Evolutionary conservation across 164 flowering plant genomes (phyloP), one percentile per base, ranked within the genome.

Genomic region (Annona cherimola): DNA sequence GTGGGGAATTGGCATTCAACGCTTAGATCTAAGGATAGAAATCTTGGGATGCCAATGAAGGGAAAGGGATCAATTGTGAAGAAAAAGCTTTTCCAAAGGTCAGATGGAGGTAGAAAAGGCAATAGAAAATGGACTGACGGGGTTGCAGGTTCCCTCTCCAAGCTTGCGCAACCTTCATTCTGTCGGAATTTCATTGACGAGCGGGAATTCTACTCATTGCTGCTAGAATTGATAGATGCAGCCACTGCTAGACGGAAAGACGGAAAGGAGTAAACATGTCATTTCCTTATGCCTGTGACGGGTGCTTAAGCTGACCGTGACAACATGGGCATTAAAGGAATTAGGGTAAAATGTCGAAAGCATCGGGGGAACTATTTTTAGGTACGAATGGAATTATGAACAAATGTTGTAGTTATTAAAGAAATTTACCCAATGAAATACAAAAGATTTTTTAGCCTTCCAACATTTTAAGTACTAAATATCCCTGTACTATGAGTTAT

Each of bases 201-300:
- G 16, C 78, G 91, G 5, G 90, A 89, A 70, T 87, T 82, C 76
- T 94, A 89, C 81, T 70, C 92, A n/a, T 70, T 84, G 45, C 44
- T 91, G 76, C 68, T 94, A 14, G 94, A 91, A 71, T 90, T 96
- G 9, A 76, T 92, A 41, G 97, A 91, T 62, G 96, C 90, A 9
- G 86, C 87, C 2, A 67, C 73, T 68, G 65, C 78, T 12, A 61
- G 81, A 0, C 78, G 81, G 14, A n/a, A n/a, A n/a, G 50, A 72
- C 4, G 89, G 41, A 20, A 16, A 3, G 3, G 73, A 91, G 8
- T 79, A 87, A 83, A 75, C 75, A 60, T 70, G 84, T n/a, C n/a
- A n/a, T n/a, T n/a, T n/a, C n/a, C n/a, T n/a, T n/a, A n/a, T n/a
- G n/a, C n/a, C n/a, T n/a, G n/a, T n/a, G n/a, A n/a, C n/a, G n/a